Conservation (phyloP, 805 yeast genomes). For the Metschnikowia santaceciliae region DNA sequence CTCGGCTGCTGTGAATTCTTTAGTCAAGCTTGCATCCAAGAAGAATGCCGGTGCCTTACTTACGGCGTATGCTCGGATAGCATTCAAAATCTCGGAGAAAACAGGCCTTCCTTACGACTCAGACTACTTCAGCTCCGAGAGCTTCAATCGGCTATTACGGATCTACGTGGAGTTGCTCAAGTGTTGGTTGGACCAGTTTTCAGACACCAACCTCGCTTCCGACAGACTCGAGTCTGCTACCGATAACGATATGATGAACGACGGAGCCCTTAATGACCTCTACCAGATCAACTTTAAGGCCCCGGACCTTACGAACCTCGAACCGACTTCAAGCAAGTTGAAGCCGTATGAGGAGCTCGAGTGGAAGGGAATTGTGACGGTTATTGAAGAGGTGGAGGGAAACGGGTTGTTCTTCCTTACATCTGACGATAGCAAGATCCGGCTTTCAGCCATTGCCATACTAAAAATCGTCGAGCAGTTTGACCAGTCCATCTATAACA, state of each 20-base stretch:
- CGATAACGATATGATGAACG: conserved; percentile 33
- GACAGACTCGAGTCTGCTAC: conserved; percentile 23
- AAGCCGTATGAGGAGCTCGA: conserved; percentile 59
- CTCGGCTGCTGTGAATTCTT: conserved; percentile 56
- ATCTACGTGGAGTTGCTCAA: conserved; percentile 75
- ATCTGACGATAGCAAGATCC: conserved; percentile 73
- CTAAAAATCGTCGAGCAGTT: conserved; percentile 77
- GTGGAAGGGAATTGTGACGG: conserved; percentile 74
- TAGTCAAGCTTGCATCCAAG: conserved; percentile 62
- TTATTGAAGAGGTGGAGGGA: conserved; percentile 93
- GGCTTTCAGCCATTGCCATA: conserved; percentile 74
- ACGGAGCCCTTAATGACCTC: conserved; percentile 38
- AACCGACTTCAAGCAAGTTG: conserved; percentile 13
- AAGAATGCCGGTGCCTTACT: conserved; percentile 68
- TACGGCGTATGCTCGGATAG: conserved; percentile 71
- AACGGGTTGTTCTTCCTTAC: conserved; percentile 89
- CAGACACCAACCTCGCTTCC: conserved; percentile 21
- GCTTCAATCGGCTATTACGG: conserved; percentile 55
- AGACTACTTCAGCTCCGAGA: conserved; percentile 56
- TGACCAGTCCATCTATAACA: conserved; percentile 73
- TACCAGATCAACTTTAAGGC: conserved; percentile 44
- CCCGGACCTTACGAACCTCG: conserved; percentile 28
- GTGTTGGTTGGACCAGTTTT: conserved; percentile 75
- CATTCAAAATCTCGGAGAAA: conserved; percentile 76
- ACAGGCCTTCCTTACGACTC: conserved; percentile 53